phyloP scores from a whole-genome alignment of 2,329 filamentous ascomycete genomes.

The Chrysosporium queenslandicum region DNA sequence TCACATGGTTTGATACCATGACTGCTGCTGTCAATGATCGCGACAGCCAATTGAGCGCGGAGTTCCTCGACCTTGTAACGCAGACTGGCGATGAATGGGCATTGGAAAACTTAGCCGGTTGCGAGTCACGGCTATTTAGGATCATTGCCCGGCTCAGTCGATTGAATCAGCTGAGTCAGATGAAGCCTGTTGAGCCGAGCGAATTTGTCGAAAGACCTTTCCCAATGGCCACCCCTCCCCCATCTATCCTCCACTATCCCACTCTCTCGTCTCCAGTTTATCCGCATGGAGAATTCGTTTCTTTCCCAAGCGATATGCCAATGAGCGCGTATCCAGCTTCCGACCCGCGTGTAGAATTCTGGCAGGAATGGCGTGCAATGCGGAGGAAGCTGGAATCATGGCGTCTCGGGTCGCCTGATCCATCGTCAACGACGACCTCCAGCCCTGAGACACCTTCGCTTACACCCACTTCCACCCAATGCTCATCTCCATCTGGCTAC shows the following conservation, averaged over 20 bases:
- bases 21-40: constrained; percentile 85
- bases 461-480: constrained; percentile 11
- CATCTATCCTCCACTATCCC: constrained; percentile 26
- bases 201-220: constrained; percentile 20
- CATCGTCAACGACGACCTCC: background rate
- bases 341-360: constrained; percentile 57
- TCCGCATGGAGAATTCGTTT: background rate
- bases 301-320: constrained; percentile 3
- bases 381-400: constrained; percentile 67
- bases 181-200: constrained; percentile 34
- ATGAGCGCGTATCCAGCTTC: constrained; percentile 24
- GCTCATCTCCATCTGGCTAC: constrained; percentile 21
- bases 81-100: constrained; percentile 59
- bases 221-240: constrained; percentile 27
- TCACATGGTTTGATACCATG: constrained; percentile 90
- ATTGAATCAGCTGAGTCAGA: constrained; percentile 72
- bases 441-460: background rate
- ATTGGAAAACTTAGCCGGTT: constrained; percentile 76
- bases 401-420: constrained; percentile 48
- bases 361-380: constrained; percentile 64
- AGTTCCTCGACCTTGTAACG: constrained; percentile 53
- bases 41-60: constrained; percentile 64
- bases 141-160: constrained; percentile 73
- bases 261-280: background rate
- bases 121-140: constrained; percentile 77